phyloP scores from a whole-genome alignment of 192 early-diverging fungal genomes.

The Phycomyces nitens region DNA sequence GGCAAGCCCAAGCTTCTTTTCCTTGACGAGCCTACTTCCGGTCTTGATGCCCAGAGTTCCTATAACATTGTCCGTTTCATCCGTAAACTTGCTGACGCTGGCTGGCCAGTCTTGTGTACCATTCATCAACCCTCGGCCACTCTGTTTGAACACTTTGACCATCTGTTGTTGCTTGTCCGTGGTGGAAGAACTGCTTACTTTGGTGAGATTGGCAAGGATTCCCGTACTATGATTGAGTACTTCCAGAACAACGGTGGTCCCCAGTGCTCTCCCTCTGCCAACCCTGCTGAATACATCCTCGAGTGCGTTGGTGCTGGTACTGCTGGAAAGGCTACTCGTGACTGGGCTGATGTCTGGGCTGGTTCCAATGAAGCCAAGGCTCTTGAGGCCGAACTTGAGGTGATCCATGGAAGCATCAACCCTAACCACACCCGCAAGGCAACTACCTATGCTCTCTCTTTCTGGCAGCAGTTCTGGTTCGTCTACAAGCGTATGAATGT shows the following conservation, averaged over 20 bases:
- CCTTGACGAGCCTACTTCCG: conserved; percentile 89
- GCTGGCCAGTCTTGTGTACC: conserved; percentile 72
- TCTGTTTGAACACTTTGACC: conserved; percentile 85
- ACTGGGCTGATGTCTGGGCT: conserved; percentile 77
- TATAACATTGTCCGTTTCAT: conserved; percentile 75
- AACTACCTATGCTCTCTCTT: conserved; percentile 22
- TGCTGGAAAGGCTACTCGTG: conserved; percentile 38
- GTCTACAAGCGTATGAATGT: conserved; percentile 66
- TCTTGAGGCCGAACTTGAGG: conserved; percentile 51
- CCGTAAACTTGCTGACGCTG: conserved; percentile 58
- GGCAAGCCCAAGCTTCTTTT: conserved; percentile 78
- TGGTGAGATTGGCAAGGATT: conserved; percentile 75
- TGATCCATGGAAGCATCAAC: conserved; percentile 32
- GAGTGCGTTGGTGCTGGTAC: conserved; percentile 72
- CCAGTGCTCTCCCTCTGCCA: conserved; percentile 62
- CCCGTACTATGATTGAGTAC: conserved; percentile 61
- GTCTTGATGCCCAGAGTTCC: conserved; percentile 77
- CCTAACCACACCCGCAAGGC: conserved; percentile 5
- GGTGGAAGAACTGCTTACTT: conserved; percentile 78
- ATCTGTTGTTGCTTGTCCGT: conserved; percentile 69
- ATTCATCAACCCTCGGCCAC: conserved; percentile 86
- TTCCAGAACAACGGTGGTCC: conserved; percentile 73
- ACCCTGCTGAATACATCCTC: conserved; percentile 86
- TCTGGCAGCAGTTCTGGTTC: conserved; percentile 45
- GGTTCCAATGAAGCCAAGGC: conserved; percentile 48